Conservation (phyloP, 257 asterid genomes). For the Handroanthus guayacan region DNA sequence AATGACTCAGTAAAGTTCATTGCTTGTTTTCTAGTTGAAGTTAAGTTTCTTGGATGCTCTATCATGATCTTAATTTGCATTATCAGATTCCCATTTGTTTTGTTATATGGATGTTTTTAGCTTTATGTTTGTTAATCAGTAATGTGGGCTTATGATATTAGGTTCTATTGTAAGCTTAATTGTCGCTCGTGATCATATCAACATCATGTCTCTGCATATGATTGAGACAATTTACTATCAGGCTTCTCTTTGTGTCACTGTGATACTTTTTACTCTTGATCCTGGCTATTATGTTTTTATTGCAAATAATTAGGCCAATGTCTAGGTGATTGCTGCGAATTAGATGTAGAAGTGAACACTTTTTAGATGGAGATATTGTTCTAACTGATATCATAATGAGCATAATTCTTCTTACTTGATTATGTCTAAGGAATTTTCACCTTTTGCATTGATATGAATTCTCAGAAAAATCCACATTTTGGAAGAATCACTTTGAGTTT, state of each 20-base stretch:
- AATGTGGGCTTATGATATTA: background rate
- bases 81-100: background rate
- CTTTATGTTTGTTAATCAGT: background rate
- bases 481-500: slow-evolving; percentile 11
- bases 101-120: background rate
- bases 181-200: background rate
- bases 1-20: slow-evolving; percentile 23
- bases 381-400: background rate
- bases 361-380: background rate
- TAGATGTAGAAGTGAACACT: background rate
- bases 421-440: background rate
- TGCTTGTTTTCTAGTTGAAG: slow-evolving; percentile 11
- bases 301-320: background rate
- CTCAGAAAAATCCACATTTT: background rate
- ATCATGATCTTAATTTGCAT: slow-evolving; percentile 17
- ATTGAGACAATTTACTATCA: slow-evolving; percentile 11
- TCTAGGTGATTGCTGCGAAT: background rate
- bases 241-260: background rate
- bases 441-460: slow-evolving; percentile 16
- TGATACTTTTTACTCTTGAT: no score
- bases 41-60: background rate
- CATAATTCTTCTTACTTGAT: background rate
- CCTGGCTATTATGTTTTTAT: no score
- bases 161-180: background rate
- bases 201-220: background rate